Percentiles rank a stretch among this genome's conserved stretches.
These are phyloP conservation scores for Pythium phragmiticola DNA, from an alignment of 352 stramenopile genomes.

Conservation along the genomic window DNA sequence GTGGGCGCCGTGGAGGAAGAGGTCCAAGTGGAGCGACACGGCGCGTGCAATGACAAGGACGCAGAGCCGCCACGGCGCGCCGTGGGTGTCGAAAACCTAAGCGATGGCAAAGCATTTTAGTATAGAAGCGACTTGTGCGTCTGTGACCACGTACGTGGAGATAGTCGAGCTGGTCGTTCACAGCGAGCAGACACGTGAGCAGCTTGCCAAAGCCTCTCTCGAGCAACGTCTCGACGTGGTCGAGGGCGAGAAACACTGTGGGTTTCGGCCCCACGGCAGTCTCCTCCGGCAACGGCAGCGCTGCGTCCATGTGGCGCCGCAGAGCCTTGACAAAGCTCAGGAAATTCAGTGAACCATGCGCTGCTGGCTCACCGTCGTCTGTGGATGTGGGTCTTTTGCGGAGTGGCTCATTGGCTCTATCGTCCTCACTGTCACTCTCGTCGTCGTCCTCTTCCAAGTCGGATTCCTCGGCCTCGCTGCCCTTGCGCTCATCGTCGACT, in stretches of 20 bases:
- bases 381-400: too few relatives aligned
- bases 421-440: too few relatives aligned
- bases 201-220: conserved; percentile 52
- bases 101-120: neutral
- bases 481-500: conserved; percentile 8
- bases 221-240: conserved; percentile 69
- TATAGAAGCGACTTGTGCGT: too few relatives aligned
- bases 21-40: conserved; percentile 67
- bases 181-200: conserved; percentile 62
- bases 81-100: conserved; percentile 28
- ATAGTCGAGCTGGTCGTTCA: conserved; percentile 68
- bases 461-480: conserved; percentile 5
- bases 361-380: neutral
- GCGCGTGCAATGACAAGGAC: conserved; percentile 67
- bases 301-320: conserved; percentile 41
- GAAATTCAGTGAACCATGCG: conserved; percentile 64
- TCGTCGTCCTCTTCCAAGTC: neutral
- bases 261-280: neutral
- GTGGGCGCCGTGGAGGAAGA: conserved; percentile 25
- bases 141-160: conserved; percentile 37
- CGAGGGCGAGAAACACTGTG: conserved; percentile 60
- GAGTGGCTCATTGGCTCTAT: too few relatives aligned
- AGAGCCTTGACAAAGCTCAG: conserved; percentile 68
- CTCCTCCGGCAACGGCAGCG: neutral
- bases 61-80: conserved; percentile 47